Evolutionary conservation across 2,329 filamentous ascomycete genomes (phyloP), one percentile per base, ranked within the genome.

Genomic region (Drechslerella dactyloides): DNA sequence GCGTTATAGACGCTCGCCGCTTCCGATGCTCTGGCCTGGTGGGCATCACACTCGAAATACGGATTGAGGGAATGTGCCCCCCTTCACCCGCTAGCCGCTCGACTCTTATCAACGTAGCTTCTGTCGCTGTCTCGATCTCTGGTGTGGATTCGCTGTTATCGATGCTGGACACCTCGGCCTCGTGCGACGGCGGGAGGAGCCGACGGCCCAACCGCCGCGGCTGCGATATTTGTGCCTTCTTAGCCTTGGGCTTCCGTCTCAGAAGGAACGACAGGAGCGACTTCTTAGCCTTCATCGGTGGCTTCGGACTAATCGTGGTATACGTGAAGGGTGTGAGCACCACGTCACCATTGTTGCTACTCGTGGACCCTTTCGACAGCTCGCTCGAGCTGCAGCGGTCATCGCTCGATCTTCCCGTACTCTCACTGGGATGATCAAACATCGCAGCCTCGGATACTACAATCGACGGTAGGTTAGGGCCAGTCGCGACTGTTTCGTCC

Each of bases 351-450:
- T 11, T 21, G n/a, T 21, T 63, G 27, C 60, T 64, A 27, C 53
- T 54, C 24, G 30, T 50, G 2, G 65, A 63, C 11, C 63, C 63
- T 33, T 59, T 69, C 1, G 65, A 69, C n/a, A 69, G n/a, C 65
- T 58, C 59, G 35, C 65, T 69, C 27, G 53, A 58, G 17, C 46
- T 63, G 17, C 57, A 42, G 6, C 55, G 54, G 8, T 13, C 50
- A 37, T 35, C 54, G 21, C 62, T 52, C 21, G 44, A 17, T 6
- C 55, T 50, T 19, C 48, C 48, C n/a, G n/a, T n/a, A n/a, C 64
- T 69, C 46, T 69, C 64, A 19, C 58, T 69, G n/a, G n/a, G n/a
- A 13, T 63, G 51, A 33, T 69, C 65, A 33, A 69, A 69, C 6
- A 63, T 59, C 10, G 58, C 44, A 56, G 55, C 35, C 30, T 69